phyloP scores from a whole-genome alignment of 2,329 filamentous ascomycete genomes.

The Colletotrichum karsti region DNA sequence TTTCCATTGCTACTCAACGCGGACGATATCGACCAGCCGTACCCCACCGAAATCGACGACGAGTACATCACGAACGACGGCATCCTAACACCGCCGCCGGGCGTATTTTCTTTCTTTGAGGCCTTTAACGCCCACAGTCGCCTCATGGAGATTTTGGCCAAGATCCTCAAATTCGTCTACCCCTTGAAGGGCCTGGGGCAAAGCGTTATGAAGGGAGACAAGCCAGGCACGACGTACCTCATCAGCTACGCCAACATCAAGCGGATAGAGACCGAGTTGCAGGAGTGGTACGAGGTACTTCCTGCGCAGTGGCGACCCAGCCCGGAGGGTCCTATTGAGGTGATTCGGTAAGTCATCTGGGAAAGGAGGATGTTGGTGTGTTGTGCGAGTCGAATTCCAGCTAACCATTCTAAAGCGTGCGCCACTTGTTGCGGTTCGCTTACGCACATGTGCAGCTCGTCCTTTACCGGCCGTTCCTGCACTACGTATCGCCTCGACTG shows the following conservation, averaged over 20 bases:
- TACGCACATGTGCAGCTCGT: slow-evolving; percentile 87
- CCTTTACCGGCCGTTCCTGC: slow-evolving; percentile 83
- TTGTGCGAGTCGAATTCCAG: background rate
- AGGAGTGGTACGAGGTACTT: slow-evolving; percentile 71
- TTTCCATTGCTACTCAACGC: slow-evolving; percentile 70
- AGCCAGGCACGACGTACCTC: slow-evolving; percentile 61
- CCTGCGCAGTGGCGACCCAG: slow-evolving; percentile 83
- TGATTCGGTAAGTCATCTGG: slow-evolving; percentile 72
- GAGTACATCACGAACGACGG: slow-evolving; percentile 70
- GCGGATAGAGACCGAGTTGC: slow-evolving; percentile 70
- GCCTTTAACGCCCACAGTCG: slow-evolving; percentile 73
- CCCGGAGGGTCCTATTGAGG: slow-evolving; percentile 76
- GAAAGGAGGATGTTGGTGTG: background rate
- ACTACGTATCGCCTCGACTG: slow-evolving; percentile 77
- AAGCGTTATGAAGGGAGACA: slow-evolving; percentile 50
- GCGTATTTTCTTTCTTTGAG: slow-evolving; percentile 66
- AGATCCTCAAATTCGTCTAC: slow-evolving; percentile 73
- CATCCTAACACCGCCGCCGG: slow-evolving; percentile 63
- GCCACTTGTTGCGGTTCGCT: slow-evolving; percentile 80
- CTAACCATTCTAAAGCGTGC: slow-evolving; percentile 53
- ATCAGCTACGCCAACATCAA: slow-evolving; percentile 72
- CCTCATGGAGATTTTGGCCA: slow-evolving; percentile 70
- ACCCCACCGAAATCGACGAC: slow-evolving; percentile 72
- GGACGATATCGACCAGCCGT: slow-evolving; percentile 74
- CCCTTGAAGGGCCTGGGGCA: slow-evolving; percentile 66